These are phyloP conservation scores for Ustilago shanxiensis DNA, from an alignment of 1,284 basidiomycete genomes.

Conservation along the genomic window DNA sequence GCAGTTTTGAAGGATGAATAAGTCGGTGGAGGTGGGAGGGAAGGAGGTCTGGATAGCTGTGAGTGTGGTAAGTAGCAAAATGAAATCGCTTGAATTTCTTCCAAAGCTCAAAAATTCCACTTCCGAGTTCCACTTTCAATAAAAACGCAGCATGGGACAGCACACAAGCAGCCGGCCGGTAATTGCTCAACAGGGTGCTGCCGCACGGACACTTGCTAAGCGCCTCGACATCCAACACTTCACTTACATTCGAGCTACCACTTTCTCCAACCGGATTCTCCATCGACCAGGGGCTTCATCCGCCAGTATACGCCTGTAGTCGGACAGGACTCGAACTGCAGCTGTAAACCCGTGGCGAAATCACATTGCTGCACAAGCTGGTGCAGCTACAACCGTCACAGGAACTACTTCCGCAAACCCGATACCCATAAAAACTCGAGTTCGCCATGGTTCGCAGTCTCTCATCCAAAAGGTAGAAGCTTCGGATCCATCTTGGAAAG, in stretches of 20 bases:
- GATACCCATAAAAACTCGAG: too few species aligned
- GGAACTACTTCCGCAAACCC: too few species aligned
- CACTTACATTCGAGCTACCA: too few species aligned
- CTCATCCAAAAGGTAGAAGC: neutral
- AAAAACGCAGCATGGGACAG: neutral
- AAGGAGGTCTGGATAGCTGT: constrained; percentile 6
- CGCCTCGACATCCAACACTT: neutral
- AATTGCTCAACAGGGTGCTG: neutral
- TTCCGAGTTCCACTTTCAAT: constrained; percentile 28
- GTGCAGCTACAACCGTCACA: too few species aligned
- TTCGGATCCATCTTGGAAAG: neutral
- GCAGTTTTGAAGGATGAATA: neutral
- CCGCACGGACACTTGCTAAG: constrained; percentile 20
- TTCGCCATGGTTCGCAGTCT: too few species aligned
- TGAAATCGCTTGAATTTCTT: neutral
- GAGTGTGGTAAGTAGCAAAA: constrained; percentile 7
- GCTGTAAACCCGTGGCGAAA: too few species aligned
- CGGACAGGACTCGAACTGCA: too few species aligned
- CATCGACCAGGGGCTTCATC: too few species aligned
- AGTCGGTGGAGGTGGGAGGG: neutral
- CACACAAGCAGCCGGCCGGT: constrained; percentile 15
- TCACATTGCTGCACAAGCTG: too few species aligned
- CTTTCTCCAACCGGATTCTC: too few species aligned
- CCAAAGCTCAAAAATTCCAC: neutral
- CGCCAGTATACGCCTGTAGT: too few species aligned